These are phyloP conservation scores for Yamadazyma trypodendri DNA, from an alignment of 1,139 yeast genomes.

Conservation along the genomic window DNA sequence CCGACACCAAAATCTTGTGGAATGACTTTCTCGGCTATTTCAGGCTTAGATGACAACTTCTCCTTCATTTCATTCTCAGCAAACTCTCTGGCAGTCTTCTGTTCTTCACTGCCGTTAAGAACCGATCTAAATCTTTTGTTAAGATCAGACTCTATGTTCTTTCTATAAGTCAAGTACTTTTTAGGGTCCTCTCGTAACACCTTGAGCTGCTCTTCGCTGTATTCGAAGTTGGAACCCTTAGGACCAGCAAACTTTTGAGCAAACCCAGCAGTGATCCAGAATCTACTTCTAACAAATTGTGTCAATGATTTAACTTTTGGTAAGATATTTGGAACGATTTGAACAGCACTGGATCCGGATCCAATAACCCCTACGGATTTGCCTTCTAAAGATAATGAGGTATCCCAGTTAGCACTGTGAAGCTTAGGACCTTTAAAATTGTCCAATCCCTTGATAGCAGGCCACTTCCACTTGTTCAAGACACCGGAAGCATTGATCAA, in stretches of 20 bases:
- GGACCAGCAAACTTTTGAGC: constrained; percentile 5
- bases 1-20: constrained; percentile 5
- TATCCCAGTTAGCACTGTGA: constrained; percentile 4
- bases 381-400: constrained; percentile 1
- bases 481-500: constrained; percentile 4
- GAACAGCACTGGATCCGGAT: constrained; percentile 4
- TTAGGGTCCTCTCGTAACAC: constrained; percentile 2
- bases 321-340: constrained; percentile 3
- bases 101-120: constrained; percentile 2
- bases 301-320: constrained; percentile 4
- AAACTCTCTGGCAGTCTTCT: constrained; percentile 1
- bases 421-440: constrained; percentile 3
- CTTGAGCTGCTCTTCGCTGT: constrained; percentile 1
- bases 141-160: constrained; percentile 3
- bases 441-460: constrained; percentile 2
- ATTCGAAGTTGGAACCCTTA: constrained; percentile 1
- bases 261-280: constrained; percentile 5
- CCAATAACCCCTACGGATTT: constrained; percentile 2
- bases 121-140: constrained; percentile 4
- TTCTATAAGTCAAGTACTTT: constrained; percentile 4
- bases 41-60: constrained; percentile 2
- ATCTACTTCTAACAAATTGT: constrained; percentile 4
- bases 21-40: constrained; percentile 2
- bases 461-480: constrained; percentile 5
- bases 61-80: constrained; percentile 3